Evolutionary conservation across 1,284 basidiomycete genomes (phyloP), one percentile per base, ranked within the genome.

Genomic region (Fomitopsis betulina): DNA sequence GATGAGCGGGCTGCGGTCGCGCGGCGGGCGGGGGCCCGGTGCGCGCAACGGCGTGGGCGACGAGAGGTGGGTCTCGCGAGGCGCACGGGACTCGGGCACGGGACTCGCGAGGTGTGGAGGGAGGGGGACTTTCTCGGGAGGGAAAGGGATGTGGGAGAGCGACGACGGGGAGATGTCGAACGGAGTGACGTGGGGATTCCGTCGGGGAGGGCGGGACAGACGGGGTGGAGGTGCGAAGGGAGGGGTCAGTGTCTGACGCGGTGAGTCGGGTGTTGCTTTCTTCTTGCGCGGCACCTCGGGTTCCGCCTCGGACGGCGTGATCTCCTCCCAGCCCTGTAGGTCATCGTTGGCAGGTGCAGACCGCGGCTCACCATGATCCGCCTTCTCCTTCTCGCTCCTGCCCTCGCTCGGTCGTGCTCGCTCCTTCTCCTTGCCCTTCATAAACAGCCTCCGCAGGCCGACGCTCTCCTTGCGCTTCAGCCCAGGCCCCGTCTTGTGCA

Each of bases 391-490:
- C 38, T 50, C 32, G 12, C 19, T 40, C 21, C 38, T 64, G 63
- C 23, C 69, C 58, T 39, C 70, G 62, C 19, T 70, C 68, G 68
- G 70, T n/a, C 67, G 63, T 4, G 23, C 45, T 12, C 23, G 35
- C 6, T 5, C 53, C 33, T 45, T 37, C 45, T 69, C 72, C 54
- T 73, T 74, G 21, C 71, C 70, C 54, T 73, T 74, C 30, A 67
- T 57, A 47, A 74, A 75, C 3, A 75, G 47, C 38, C 64, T 66
- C 30, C 68, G 65, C 8, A 72, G 60, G 5, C 68, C 68, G n/a
- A 70, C 69, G 58, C 68, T 68, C 57, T 72, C 70, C 53, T 65
- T 67, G 4, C 66, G 61, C 54, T 65, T 68, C 17, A 64, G 17
- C 39, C 23, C 39, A 13, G 51, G 23, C 10, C 27, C 10, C 2